Percentiles rank a stretch among this genome's conserved stretches.
Conservation (phyloP, 2,329 filamentous ascomycete genomes). For the Aspergillus udagawae region DNA sequence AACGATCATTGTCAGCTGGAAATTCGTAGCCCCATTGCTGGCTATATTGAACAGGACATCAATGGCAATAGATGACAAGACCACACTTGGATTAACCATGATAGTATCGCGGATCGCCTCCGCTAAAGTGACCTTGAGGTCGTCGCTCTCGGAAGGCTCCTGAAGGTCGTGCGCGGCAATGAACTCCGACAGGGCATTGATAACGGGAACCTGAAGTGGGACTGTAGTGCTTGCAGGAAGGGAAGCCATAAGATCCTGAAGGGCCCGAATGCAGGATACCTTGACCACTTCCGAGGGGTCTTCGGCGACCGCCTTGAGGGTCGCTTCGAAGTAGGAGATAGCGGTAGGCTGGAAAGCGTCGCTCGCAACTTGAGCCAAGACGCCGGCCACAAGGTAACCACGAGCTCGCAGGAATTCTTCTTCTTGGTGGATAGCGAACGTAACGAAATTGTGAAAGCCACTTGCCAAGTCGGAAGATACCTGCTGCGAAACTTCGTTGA, state of each 20-base stretch:
- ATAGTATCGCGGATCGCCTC: constrained; percentile 83
- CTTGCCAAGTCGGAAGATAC: constrained; percentile 67
- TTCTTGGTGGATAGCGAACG: constrained; percentile 66
- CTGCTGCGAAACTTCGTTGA: constrained; percentile 69
- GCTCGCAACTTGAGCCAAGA: constrained; percentile 66
- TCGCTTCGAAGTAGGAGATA: constrained; percentile 47
- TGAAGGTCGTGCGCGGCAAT: constrained; percentile 74
- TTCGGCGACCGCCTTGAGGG: constrained; percentile 68
- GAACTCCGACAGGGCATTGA: constrained; percentile 64
- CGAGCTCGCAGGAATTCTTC: constrained; percentile 78
- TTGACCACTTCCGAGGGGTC: constrained; percentile 86
- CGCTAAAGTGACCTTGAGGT: constrained; percentile 83
- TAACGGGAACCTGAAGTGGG: constrained; percentile 58
- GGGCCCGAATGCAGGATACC: constrained; percentile 81
- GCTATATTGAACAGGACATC: constrained; percentile 86
- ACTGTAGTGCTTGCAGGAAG: constrained; percentile 49
- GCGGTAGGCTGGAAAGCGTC: constrained; percentile 46
- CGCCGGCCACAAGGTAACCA: constrained; percentile 81
- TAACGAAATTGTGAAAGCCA: constrained; percentile 75
- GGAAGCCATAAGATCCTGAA: constrained; percentile 64
- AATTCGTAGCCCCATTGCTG: constrained; percentile 82
- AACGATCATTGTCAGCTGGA: constrained; percentile 83
- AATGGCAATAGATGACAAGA: constrained; percentile 66
- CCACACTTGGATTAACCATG: constrained; percentile 69
- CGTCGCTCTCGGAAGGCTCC: constrained; percentile 83